phyloP scores from a whole-genome alignment of 2,329 filamentous ascomycete genomes.

The Penicillium sp. region DNA sequence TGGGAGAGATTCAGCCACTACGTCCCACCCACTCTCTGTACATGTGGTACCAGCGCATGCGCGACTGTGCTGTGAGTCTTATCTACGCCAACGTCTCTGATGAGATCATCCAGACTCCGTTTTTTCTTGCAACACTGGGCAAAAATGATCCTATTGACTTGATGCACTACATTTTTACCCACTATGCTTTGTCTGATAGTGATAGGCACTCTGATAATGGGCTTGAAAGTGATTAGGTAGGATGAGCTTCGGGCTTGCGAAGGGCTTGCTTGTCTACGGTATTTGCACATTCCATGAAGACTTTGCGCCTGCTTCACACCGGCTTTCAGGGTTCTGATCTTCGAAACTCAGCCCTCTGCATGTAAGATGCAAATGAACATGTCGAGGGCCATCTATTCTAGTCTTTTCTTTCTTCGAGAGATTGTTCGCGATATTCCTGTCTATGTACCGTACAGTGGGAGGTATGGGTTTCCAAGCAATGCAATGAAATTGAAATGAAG shows the following conservation, averaged over 20 bases:
- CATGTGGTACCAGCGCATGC: constrained; percentile 11
- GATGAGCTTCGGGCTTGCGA: too few relatives aligned
- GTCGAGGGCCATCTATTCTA: too few relatives aligned
- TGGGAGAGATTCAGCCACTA: background rate
- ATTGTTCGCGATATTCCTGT: too few relatives aligned
- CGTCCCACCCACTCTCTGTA: background rate
- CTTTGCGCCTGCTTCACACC: too few relatives aligned
- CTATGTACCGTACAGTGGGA: too few relatives aligned
- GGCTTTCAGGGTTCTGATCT: too few relatives aligned
- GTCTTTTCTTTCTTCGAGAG: too few relatives aligned
- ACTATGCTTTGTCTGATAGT: background rate
- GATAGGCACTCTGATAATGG: background rate
- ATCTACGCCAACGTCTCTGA: constrained; percentile 8
- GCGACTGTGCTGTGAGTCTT: background rate
- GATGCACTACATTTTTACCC: constrained; percentile 2
- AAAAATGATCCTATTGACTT: background rate
- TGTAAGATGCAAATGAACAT: too few relatives aligned
- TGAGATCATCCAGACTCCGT: background rate
- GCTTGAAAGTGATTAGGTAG: background rate
- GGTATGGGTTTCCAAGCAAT: too few relatives aligned
- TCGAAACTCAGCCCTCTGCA: too few relatives aligned
- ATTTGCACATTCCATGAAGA: too few relatives aligned
- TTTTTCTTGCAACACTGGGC: background rate
- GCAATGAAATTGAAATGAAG: too few relatives aligned
- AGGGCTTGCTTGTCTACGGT: background rate